Conservation (phyloP, 1,139 yeast species). For the Petasospora fabianii region DNA sequence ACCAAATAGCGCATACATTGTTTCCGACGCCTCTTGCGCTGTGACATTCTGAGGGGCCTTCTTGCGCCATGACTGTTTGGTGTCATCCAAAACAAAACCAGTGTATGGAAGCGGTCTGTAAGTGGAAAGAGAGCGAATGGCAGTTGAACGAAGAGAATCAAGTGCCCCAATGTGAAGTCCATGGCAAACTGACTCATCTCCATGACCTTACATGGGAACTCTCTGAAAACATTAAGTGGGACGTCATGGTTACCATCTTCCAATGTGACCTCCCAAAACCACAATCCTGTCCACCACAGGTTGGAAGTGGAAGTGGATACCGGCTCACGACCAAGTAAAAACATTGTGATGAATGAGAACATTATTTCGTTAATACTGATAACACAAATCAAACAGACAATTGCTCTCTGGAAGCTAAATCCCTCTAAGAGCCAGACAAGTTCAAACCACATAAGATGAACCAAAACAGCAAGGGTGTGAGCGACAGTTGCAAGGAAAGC, state of each 20-base stretch:
- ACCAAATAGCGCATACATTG: constrained; percentile 40
- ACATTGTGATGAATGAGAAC: constrained; percentile 42
- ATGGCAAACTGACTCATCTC: constrained; percentile 68
- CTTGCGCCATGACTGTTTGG: constrained; percentile 54
- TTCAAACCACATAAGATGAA: constrained; percentile 55
- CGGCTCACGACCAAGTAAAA: constrained; percentile 60
- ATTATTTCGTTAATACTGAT: constrained; percentile 53
- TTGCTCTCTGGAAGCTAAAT: constrained; percentile 54
- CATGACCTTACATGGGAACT: constrained; percentile 59
- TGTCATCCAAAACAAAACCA: constrained; percentile 75
- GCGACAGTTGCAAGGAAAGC: constrained; percentile 45
- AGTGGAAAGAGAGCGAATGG: constrained; percentile 69
- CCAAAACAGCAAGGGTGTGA: constrained; percentile 48
- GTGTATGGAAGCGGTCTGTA: constrained; percentile 73
- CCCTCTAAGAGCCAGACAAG: constrained; percentile 60
- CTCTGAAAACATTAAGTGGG: constrained; percentile 71
- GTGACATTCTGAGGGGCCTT: constrained; percentile 37
- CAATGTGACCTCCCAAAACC: too few species aligned
- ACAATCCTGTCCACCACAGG: constrained; percentile 91
- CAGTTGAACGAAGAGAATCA: constrained; percentile 52
- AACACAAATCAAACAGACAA: constrained; percentile 56
- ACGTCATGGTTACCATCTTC: too few species aligned
- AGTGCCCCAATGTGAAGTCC: constrained; percentile 70
- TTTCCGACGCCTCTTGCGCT: constrained; percentile 33
- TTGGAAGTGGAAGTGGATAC: too few species aligned